These are phyloP conservation scores for Psidium guajava DNA, from an alignment of 345 rosid genomes.

Conservation along the genomic window DNA sequence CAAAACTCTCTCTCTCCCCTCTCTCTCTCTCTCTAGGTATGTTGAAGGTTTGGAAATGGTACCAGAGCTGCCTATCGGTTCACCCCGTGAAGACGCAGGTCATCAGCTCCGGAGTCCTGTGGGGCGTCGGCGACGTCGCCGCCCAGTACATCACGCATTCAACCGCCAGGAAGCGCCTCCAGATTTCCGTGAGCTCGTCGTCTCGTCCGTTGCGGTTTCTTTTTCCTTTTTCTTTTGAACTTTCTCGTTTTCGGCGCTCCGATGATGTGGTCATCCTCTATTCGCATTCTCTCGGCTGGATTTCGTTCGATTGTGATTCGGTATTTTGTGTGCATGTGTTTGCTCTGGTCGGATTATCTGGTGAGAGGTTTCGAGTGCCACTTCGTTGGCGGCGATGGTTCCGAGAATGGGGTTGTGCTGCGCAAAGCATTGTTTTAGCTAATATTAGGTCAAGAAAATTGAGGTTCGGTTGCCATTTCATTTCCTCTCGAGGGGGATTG, in stretches of 20 bases:
- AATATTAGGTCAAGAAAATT: background rate
- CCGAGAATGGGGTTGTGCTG: background rate
- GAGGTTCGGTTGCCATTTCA: background rate
- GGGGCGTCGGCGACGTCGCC: constrained; percentile 83
- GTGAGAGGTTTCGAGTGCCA: background rate
- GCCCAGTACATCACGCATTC: constrained; percentile 85
- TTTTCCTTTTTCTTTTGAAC: no score
- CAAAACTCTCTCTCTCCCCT: background rate
- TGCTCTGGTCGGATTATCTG: background rate
- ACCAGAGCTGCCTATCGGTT: constrained; percentile 52
- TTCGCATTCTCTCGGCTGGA: background rate
- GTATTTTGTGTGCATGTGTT: background rate
- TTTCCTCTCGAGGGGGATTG: background rate
- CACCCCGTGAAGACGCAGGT: constrained; percentile 86
- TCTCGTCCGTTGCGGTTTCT: background rate
- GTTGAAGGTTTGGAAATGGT: constrained; percentile 82
- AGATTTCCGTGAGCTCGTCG: constrained; percentile 13
- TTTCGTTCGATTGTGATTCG: background rate
- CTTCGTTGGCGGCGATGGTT: background rate
- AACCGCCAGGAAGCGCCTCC: constrained; percentile 43
- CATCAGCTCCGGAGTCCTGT: constrained; percentile 77
- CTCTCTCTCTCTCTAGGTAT: background rate
- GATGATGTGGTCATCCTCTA: background rate
- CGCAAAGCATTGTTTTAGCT: background rate
- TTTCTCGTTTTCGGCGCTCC: background rate